Base-by-base conservation (phyloP, 805 yeast species). In the Saccharomyces kudriavzevii region DNA sequence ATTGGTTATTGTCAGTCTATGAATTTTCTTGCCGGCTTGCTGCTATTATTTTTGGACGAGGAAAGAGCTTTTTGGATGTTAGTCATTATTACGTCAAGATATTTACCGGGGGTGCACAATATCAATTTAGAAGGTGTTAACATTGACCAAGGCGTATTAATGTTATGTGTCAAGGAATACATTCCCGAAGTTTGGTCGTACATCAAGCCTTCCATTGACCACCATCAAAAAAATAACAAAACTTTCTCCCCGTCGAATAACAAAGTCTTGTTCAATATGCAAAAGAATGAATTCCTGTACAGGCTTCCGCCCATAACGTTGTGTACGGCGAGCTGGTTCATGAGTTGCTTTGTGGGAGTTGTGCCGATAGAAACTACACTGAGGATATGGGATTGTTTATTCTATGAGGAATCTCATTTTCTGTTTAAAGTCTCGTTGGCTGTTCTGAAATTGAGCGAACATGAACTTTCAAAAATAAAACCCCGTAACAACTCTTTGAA, bases 311-410 rank as follows among this genome's bases (percentile, higher is more conserved):
- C 97, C 1, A 79, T 94, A 3, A 87, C 97, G 1, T 76, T 94
- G 48, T 94, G 96, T 60, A 94, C 98, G 0, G 92, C 97, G 0
- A 84, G 96, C 52, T 94, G 99, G 99, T 94, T 94, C 66, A 92
- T 94, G 98, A 87, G 97, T 62, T 80, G 89, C n/a, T 94, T 87
- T 70, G 89, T 94, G 35, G 96, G 96, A 0, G 82, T 85, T 0
- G 70, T 94, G 26, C 99, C 99, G 0, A 82, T 89, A 24, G 98
- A 94, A 64, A 81, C 95, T 0, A 85, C 89, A 8, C 73, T 94
- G 47, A 74, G 98, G 53, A 84, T 94, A 0, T 92, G 99, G 98
- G 99, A 94, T 70, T 88, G 95, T 57, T 71, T 92, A 49, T 91
- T 95, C 75, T 89, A 87, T 65, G 98, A 92, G 67, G 97, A 89